Percentiles rank a stretch among this genome's conserved stretches.
These are phyloP conservation scores for Mortierella sp. DNA, from an alignment of 371 early-diverging fungal species.

Conservation along the genomic window DNA sequence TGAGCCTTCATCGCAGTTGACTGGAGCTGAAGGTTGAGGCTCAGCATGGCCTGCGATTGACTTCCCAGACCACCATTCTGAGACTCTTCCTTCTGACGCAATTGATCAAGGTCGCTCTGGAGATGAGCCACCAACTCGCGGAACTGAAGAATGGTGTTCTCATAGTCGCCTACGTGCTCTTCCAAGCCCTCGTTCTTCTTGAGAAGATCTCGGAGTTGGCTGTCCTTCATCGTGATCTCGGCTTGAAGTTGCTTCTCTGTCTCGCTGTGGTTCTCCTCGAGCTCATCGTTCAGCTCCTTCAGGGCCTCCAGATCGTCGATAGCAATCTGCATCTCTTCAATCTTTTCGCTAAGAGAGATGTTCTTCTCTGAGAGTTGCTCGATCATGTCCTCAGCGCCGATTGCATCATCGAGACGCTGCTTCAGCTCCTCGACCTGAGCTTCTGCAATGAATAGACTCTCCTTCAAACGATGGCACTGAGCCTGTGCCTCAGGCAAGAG, in stretches of 20 bases:
- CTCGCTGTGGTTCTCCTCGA: slow-evolving; percentile 90
- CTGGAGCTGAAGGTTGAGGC: slow-evolving; percentile 84
- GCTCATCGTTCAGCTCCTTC: slow-evolving; percentile 89
- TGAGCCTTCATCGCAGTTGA: slow-evolving; percentile 85
- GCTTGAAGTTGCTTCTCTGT: slow-evolving; percentile 86
- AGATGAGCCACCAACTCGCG: slow-evolving; percentile 83
- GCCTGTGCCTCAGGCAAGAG: slow-evolving; percentile 67
- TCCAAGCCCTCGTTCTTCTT: slow-evolving; percentile 72
- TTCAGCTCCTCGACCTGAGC: slow-evolving; percentile 84
- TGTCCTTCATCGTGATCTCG: slow-evolving; percentile 85
- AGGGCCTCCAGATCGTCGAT: slow-evolving; percentile 93
- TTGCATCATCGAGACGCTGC: slow-evolving; percentile 82
- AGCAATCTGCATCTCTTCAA: slow-evolving; percentile 80
- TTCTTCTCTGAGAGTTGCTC: slow-evolving; percentile 85
- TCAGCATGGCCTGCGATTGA: slow-evolving; percentile 88
- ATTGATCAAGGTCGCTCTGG: slow-evolving; percentile 77
- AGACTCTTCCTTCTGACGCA: slow-evolving; percentile 71
- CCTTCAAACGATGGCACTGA: slow-evolving; percentile 67
- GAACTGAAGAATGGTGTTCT: slow-evolving; percentile 86
- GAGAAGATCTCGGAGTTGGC: slow-evolving; percentile 69
- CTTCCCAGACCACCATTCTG: slow-evolving; percentile 61
- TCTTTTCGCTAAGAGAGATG: slow-evolving; percentile 72
- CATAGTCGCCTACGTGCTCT: slow-evolving; percentile 87
- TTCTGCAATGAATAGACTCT: slow-evolving; percentile 69
- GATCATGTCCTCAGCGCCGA: slow-evolving; percentile 85